phyloP scores from a whole-genome alignment of 768 basidiomycete genomes.

The Lactarius pseudohatsudake region DNA sequence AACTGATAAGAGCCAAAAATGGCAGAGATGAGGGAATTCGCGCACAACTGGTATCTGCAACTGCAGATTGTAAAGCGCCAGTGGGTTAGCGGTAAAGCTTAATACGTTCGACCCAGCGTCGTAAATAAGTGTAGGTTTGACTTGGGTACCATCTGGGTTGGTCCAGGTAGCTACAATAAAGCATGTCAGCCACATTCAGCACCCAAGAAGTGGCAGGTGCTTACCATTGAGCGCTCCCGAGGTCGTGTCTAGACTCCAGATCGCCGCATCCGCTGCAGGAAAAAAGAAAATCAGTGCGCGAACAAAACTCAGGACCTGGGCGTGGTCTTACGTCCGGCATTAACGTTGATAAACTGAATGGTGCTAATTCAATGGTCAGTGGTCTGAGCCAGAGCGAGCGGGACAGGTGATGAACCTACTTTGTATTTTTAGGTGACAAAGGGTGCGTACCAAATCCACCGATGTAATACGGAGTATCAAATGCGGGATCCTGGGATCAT shows the following conservation, averaged over 20 bases:
- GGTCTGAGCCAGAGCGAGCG: too few species aligned
- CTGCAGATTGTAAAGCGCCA: neutral
- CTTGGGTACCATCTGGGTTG: neutral
- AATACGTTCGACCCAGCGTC: neutral
- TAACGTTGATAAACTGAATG: neutral
- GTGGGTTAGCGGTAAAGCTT: neutral
- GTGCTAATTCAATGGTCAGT: neutral
- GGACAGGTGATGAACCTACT: neutral
- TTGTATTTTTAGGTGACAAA: neutral
- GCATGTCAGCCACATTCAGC: neutral
- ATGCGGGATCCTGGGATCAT: neutral
- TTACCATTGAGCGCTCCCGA: neutral
- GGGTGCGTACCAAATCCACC: neutral
- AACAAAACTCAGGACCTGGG: neutral
- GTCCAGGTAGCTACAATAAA: neutral
- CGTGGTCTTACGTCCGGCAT: constrained; percentile 1
- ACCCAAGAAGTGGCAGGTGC: neutral
- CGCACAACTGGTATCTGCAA: neutral
- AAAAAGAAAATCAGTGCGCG: neutral
- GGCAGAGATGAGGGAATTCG: neutral
- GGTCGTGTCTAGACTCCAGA: neutral
- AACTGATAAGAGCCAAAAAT: neutral
- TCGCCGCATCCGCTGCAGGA: neutral
- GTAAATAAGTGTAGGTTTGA: neutral
- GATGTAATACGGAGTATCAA: neutral